Evolutionary conservation across 2,329 filamentous ascomycete genomes (phyloP).

Genomic region (Aspergillus ochraceoroseus): DNA sequence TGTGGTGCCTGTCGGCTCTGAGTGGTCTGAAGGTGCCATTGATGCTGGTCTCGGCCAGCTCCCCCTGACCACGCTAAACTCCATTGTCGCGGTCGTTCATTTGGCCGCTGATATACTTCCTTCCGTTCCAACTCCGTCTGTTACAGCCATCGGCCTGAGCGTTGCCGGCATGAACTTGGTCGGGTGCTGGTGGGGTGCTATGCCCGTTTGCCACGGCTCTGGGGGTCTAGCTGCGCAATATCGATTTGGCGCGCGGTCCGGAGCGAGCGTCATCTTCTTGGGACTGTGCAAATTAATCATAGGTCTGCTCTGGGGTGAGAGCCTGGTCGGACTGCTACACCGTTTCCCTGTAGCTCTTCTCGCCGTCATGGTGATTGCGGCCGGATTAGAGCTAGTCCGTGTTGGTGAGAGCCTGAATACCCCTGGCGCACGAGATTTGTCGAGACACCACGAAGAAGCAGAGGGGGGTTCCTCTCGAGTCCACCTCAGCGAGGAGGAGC

Average conservation of each 20-base stretch:
- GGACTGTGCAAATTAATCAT: conserved; percentile 70
- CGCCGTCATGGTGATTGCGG: conserved; percentile 83
- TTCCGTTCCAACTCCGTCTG: conserved; percentile 60
- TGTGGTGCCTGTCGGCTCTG: conserved; percentile 44
- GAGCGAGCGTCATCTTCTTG: conserved; percentile 74
- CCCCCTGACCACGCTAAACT: conserved; percentile 87
- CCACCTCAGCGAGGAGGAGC: conserved; percentile 59
- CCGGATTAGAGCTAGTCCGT: conserved; percentile 79
- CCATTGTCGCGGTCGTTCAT: conserved; percentile 79
- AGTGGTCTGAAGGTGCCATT: conserved; percentile 53
- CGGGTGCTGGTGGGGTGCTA: conserved; percentile 86
- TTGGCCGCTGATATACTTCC: conserved; percentile 74
- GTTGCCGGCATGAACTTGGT: conserved; percentile 78
- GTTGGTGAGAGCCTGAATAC: conserved; percentile 80
- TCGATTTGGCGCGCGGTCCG: conserved; percentile 84
- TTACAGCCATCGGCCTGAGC: conserved; percentile 73
- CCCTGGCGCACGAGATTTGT: conserved; percentile 58
- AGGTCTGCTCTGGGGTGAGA: conserved; percentile 69
- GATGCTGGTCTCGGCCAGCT: conserved; percentile 77
- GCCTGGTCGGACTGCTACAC: conserved; percentile 64
- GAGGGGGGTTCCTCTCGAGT: not conserved
- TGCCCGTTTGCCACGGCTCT: conserved; percentile 92
- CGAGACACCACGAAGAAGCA: conserved; percentile 24
- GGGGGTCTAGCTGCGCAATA: conserved; percentile 88
- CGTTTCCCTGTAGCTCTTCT: conserved; percentile 72